Percentiles rank a stretch among this genome's conserved stretches.
phyloP scores from a whole-genome alignment of 495 filamentous ascomycete genomes.

The Talaromyces thailandensis region DNA sequence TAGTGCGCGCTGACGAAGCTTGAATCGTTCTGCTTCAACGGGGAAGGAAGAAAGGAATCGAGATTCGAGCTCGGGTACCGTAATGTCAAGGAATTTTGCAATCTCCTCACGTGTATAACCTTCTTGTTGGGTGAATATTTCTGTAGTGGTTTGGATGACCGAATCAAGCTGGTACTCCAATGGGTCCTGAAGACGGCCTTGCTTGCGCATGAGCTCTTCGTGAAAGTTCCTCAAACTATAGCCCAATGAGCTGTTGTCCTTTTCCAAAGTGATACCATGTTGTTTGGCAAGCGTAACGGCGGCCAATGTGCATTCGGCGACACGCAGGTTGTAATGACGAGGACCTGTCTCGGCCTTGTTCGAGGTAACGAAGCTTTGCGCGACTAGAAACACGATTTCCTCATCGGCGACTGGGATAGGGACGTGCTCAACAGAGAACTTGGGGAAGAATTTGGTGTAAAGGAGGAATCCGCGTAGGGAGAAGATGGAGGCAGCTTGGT shows the following conservation, averaged over 20 bases:
- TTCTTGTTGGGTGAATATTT: conserved; percentile 58
- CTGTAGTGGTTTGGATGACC: conserved; percentile 53
- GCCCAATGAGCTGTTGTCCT: conserved; percentile 76
- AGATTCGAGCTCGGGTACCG: conserved; percentile 58
- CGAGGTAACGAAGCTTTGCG: conserved; percentile 84
- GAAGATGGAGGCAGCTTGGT: conserved; percentile 96
- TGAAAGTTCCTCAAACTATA: conserved; percentile 82
- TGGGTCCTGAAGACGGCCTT: conserved; percentile 42
- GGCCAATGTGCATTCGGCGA: conserved; percentile 89
- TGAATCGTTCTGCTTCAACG: conserved; percentile 80
- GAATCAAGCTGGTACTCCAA: conserved; percentile 59
- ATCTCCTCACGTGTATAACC: conserved; percentile 89
- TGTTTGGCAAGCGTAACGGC: conserved; percentile 63
- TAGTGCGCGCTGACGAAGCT: conserved; percentile 72
- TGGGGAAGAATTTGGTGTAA: conserved; percentile 82
- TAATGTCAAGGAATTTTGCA: conserved; percentile 58
- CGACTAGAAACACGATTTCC: conserved; percentile 84
- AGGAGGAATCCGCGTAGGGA: conserved; percentile 75
- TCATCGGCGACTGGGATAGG: conserved; percentile 77
- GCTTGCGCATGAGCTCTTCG: conserved; percentile 62
- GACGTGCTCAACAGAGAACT: conserved; percentile 65
- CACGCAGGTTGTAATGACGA: conserved; percentile 90
- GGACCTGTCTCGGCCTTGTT: conserved; percentile 93
- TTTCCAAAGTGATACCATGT: conserved; percentile 54
- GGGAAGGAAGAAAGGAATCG: conserved; percentile 78